A percentile compares a stretch with the other conserved stretches of the same genome.
These are phyloP conservation scores for Backusella tuberculispora DNA, from an alignment of 192 early-diverging fungal species.

Conservation along the genomic window DNA sequence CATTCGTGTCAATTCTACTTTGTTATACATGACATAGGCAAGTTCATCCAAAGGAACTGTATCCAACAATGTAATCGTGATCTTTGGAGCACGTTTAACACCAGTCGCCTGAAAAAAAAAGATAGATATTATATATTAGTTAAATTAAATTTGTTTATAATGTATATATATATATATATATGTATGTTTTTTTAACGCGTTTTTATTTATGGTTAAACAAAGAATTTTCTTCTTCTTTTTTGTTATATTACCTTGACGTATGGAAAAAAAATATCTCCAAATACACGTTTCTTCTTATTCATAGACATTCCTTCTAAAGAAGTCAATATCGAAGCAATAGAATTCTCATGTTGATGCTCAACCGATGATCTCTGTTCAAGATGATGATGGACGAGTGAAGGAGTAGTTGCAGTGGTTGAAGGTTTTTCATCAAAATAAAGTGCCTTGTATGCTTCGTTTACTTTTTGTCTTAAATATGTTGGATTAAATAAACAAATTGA, in stretches of 20 bases:
- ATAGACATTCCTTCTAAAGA: constrained; percentile 22
- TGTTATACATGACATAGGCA: constrained; percentile 43
- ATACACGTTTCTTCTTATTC: constrained; percentile 38
- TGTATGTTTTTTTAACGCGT: background rate
- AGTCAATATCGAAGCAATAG: constrained; percentile 9
- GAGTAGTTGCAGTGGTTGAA: background rate
- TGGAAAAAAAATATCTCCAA: constrained; percentile 43
- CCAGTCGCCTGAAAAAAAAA: constrained; percentile 29
- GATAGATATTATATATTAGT: background rate
- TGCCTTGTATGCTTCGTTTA: constrained; percentile 31
- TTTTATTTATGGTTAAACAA: background rate
- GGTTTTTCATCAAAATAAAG: constrained; percentile 20
- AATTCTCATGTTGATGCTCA: background rate
- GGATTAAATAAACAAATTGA: constrained; percentile 38
- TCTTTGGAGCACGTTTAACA: constrained; percentile 40
- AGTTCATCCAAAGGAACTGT: constrained; percentile 31
- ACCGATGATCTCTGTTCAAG: background rate
- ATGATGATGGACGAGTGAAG: background rate
- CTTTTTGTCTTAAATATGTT: constrained; percentile 25
- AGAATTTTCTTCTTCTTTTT: background rate
- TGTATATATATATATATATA: background rate
- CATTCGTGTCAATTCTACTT: background rate
- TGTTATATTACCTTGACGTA: constrained; percentile 38
- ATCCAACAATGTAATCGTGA: constrained; percentile 45
- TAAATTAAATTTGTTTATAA: background rate